Evolutionary conservation across 2,329 filamentous ascomycete genomes (phyloP).

Genomic region (Fusarium hainanense): DNA sequence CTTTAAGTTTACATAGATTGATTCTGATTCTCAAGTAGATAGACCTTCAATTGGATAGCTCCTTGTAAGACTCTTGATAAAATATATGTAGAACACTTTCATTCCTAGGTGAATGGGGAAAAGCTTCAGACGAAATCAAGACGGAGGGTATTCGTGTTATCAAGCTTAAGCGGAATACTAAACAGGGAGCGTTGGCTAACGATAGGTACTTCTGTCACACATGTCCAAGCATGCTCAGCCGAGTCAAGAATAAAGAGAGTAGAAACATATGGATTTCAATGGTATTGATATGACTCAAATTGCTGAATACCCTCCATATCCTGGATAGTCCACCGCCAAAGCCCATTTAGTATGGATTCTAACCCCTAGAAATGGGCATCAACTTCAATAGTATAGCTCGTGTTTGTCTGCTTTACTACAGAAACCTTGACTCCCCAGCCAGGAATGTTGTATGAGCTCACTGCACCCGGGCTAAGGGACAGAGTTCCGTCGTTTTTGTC

Average conservation of each 20-base stretch:
- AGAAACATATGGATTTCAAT: background rate
- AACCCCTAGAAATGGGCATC: background rate
- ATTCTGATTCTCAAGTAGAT: too few species aligned
- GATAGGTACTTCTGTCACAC: background rate
- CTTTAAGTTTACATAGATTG: too few species aligned
- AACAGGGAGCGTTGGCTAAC: background rate
- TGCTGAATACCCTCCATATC: too few species aligned
- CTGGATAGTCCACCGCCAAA: too few species aligned
- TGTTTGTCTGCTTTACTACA: constrained; percentile 1
- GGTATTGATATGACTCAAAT: background rate
- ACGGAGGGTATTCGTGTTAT: too few species aligned
- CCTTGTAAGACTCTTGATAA: too few species aligned
- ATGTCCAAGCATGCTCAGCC: background rate
- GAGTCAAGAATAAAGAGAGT: background rate
- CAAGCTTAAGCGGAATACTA: rapidly evolving
- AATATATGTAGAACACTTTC: too few species aligned
- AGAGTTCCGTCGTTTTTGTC: constrained; percentile 51
- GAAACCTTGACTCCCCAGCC: constrained; percentile 31
- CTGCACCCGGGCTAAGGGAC: background rate
- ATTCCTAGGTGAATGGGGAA: too few species aligned
- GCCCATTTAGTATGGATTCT: background rate
- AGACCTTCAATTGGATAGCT: too few species aligned
- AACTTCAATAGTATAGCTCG: background rate
- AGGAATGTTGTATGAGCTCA: constrained; percentile 7
- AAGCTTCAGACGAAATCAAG: too few species aligned